Evolutionary conservation across 2,329 filamentous ascomycete species (phyloP).

Genomic region (Epichloe sp.): DNA sequence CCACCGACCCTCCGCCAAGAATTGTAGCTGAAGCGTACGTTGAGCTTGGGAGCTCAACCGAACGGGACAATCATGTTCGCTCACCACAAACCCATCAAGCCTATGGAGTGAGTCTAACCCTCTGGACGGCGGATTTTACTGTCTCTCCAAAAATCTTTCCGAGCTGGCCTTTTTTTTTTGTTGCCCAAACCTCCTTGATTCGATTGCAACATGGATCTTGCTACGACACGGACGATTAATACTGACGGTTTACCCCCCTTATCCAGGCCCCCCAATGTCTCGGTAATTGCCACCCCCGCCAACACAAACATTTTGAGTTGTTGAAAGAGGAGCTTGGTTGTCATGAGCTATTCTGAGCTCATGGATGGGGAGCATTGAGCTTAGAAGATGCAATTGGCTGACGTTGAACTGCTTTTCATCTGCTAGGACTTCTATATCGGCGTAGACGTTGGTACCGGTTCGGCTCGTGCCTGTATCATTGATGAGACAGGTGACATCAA

Average conservation of each 20-base stretch:
- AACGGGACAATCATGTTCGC: constrained; percentile 17
- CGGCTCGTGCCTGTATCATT: constrained; percentile 90
- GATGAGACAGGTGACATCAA: constrained; percentile 82
- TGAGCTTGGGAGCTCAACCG: constrained; percentile 3
- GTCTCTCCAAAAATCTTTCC: neutral
- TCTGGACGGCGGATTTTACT: neutral
- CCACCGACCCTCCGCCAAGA: neutral
- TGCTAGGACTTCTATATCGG: constrained; percentile 55
- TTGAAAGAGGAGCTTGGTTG: neutral
- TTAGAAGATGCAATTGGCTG: neutral
- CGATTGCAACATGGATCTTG: constrained; percentile 2
- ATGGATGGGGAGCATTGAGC: neutral
- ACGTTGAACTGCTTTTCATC: neutral
- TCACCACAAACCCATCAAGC: constrained; percentile 24
- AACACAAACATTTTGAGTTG: neutral
- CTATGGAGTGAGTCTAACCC: constrained; percentile 22
- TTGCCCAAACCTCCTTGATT: neutral
- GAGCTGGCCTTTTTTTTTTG: neutral
- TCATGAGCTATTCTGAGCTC: neutral
- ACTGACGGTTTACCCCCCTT: constrained; percentile 11
- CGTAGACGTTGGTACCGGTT: constrained; percentile 93
- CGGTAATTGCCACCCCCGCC: constrained; percentile 12
- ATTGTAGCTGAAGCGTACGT: neutral
- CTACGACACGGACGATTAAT: constrained; percentile 7
- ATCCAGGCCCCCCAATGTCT: constrained; percentile 22